Conservation (phyloP, 345 rosid species). For the Diplotaxis tenuifolia region DNA sequence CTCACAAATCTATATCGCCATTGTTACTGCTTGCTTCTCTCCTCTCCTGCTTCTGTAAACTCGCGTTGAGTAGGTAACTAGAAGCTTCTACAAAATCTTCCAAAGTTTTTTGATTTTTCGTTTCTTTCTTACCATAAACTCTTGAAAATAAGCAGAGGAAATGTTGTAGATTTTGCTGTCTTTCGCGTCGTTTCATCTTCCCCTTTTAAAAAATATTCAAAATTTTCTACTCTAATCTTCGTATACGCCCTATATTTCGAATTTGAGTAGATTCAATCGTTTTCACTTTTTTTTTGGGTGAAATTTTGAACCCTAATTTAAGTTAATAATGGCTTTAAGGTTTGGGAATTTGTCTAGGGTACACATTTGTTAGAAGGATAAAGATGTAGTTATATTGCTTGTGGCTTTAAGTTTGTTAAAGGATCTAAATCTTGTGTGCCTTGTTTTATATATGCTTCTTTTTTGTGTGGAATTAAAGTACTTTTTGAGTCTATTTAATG, state of each 20-base stretch:
- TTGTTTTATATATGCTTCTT: no score
- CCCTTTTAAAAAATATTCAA: not conserved
- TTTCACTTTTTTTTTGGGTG: not conserved
- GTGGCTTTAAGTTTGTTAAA: not conserved
- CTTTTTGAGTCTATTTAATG: not conserved
- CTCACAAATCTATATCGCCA: constrained; percentile 32
- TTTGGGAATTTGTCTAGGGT: not conserved
- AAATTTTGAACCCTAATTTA: constrained; percentile 9
- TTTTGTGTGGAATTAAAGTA: not conserved
- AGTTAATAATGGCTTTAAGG: not conserved
- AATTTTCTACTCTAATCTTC: not conserved
- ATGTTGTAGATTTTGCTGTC: not conserved
- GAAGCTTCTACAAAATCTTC: not conserved
- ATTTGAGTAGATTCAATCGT: not conserved
- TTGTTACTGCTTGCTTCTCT: constrained; percentile 13
- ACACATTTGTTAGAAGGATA: not conserved
- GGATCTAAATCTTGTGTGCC: not conserved
- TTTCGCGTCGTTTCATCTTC: constrained; percentile 25
- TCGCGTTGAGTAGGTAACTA: constrained; percentile 17
- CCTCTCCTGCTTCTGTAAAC: constrained; percentile 5
- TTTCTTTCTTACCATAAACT: not conserved
- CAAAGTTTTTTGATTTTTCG: not conserved
- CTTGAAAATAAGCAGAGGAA: not conserved
- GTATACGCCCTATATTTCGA: not conserved
- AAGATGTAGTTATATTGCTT: not conserved